Conservation (phyloP, 208 protist genomes). For the Trypanosoma cruzi region DNA sequence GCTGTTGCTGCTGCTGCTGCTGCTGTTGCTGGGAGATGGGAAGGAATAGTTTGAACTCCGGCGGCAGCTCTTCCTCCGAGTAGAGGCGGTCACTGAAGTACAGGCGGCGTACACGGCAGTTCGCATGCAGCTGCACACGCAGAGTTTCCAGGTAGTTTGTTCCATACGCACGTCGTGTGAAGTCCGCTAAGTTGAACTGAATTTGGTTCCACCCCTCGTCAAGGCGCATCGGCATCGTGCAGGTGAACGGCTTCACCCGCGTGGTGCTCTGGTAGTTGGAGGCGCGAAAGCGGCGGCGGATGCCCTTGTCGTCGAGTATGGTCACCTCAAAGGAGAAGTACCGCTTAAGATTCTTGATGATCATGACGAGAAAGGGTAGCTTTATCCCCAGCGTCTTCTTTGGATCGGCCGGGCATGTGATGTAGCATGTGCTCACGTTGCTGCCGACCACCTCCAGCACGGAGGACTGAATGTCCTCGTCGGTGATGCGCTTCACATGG, state of each 20-base stretch:
- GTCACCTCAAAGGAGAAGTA: constrained; percentile 99
- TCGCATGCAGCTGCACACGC: constrained; percentile 98
- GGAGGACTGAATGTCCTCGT: constrained; percentile 99
- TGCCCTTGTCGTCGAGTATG: constrained; percentile 99
- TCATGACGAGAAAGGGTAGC: constrained; percentile 99
- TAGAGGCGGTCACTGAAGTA: constrained; percentile 99
- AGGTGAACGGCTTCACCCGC: constrained; percentile 99
- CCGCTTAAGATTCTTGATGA: constrained; percentile 99
- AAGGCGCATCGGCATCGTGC: constrained; percentile 99
- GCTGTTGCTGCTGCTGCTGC: constrained; percentile 31
- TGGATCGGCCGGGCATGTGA: constrained; percentile 96
- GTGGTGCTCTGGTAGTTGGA: constrained; percentile 99
- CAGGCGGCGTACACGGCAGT: constrained; percentile 98
- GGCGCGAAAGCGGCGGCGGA: constrained; percentile 97
- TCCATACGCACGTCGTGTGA: constrained; percentile 98
- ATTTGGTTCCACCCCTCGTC: constrained; percentile 99
- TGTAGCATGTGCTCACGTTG: constrained; percentile 98
- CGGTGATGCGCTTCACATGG: constrained; percentile 99
- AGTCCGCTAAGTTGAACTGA: constrained; percentile 99
- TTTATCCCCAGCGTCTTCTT: constrained; percentile 99
- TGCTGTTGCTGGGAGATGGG: constrained; percentile 87
- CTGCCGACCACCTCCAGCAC: constrained; percentile 99
- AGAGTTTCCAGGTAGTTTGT: constrained; percentile 99
- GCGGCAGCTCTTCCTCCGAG: constrained; percentile 99
- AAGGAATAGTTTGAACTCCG: constrained; percentile 99